Conservation (phyloP, 179 eudicot species). For the Drosera spatulata region DNA sequence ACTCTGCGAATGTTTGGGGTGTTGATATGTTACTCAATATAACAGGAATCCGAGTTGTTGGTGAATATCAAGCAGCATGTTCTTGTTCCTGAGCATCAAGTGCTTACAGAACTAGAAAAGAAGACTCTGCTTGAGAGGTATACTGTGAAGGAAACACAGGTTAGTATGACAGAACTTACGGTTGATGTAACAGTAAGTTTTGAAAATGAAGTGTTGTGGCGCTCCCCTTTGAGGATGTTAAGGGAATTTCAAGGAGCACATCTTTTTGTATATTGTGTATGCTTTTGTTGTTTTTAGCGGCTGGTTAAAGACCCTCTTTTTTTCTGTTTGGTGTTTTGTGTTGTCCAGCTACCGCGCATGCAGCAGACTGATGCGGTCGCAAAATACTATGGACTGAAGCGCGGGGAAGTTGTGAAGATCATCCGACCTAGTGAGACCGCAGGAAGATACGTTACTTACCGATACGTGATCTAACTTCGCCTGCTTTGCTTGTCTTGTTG, state of each 20-base stretch:
- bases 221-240: too few relatives aligned
- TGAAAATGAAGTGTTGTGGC: too few relatives aligned
- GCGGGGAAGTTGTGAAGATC: constrained; percentile 56
- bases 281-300: not conserved
- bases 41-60: constrained; percentile 48
- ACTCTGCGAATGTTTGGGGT: too few relatives aligned
- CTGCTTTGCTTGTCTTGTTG: too few relatives aligned
- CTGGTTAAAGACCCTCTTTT: not conserved
- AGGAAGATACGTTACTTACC: constrained; percentile 46
- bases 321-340: not conserved
- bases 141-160: too few relatives aligned
- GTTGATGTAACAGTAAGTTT: too few relatives aligned
- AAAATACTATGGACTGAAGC: constrained; percentile 47
- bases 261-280: too few relatives aligned
- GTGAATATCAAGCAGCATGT: constrained; percentile 19
- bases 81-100: constrained; percentile 8
- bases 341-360: constrained; percentile 43
- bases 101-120: constrained; percentile 47
- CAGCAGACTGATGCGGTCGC: constrained; percentile 16
- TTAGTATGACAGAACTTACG: too few relatives aligned
- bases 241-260: too few relatives aligned
- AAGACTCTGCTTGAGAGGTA: constrained; percentile 21
- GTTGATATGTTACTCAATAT: not conserved
- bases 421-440: constrained; percentile 13
- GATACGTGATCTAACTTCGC: constrained; percentile 27